Evolutionary conservation across 331 rosid species (phyloP).

Genomic region (Cydonia oblonga): DNA sequence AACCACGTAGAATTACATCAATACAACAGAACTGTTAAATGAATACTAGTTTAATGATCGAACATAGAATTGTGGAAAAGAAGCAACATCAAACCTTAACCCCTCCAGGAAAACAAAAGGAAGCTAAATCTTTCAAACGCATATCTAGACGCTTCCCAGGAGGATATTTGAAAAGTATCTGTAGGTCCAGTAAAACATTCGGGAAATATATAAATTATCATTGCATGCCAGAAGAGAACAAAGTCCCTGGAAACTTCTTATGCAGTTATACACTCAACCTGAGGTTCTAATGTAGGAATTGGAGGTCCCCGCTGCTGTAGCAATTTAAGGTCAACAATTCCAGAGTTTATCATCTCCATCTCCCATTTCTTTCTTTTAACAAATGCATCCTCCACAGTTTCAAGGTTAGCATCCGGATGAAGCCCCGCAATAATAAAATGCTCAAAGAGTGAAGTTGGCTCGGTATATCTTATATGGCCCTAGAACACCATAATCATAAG

Average conservation of each 20-base stretch:
- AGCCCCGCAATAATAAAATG: constrained; percentile 87
- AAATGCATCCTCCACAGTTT: constrained; percentile 54
- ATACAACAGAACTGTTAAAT: not conserved
- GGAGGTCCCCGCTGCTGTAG: constrained; percentile 39
- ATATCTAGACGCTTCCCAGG: constrained; percentile 55
- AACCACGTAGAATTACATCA: too few relatives aligned
- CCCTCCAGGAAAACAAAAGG: constrained; percentile 86
- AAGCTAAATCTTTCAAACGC: constrained; percentile 64
- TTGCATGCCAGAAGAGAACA: not conserved
- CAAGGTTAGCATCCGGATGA: constrained; percentile 77
- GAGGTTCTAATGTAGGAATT: constrained; percentile 70
- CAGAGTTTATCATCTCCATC: constrained; percentile 37
- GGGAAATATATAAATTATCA: constrained; percentile 11
- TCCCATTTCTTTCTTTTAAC: constrained; percentile 69
- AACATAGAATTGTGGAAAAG: not conserved
- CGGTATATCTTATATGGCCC: constrained; percentile 48
- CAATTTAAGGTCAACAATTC: constrained; percentile 31
- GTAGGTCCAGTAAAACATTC: constrained; percentile 9
- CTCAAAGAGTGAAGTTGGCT: constrained; percentile 79
- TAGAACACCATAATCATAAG: constrained; percentile 31
- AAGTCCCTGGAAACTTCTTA: not conserved
- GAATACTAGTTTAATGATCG: not conserved
- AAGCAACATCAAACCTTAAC: constrained; percentile 57
- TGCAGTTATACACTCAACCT: constrained; percentile 41
- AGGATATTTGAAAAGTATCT: constrained; percentile 87